Base-by-base conservation (phyloP, 1,284 basidiomycete genomes). In the Cyathus olla region DNA sequence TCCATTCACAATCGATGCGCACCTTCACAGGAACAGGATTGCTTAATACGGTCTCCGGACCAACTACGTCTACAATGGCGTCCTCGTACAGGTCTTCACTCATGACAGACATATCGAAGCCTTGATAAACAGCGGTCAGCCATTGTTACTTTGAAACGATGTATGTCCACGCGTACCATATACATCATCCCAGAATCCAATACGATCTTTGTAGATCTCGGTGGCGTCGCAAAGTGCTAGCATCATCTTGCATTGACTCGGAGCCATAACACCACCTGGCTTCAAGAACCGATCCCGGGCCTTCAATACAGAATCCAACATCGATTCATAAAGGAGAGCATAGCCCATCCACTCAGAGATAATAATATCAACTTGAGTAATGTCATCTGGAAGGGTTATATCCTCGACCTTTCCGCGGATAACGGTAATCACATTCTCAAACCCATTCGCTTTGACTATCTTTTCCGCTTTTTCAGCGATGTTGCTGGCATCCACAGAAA, bases 301-400 rank as follows among this genome's bases (percentile, higher is more conserved):
- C 57, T 97, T 86, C 35, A 99, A 89, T 56, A 99, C 98, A 47
- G 97, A 98, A 82, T 99, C 97, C 66, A 99, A 90, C 98, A 99
- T 99, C 76, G 95, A 97, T 79, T 99, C 98, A 85, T 99, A 99
- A 26, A 99, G 89, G 67, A 95, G 82, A 84, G 95, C 95, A 77
- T 96, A 96, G 40, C 95, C 95, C 95, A 98, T 98, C 95, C 96
- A 98, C 79, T 99, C 98, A 62, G 97, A 99, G 76, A 99, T 96
- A 83, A 99, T 99, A 79, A 99, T 98, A 78, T 99, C 98, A 74
- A 96, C 97, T 77, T 96, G 82, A 66, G 93, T 81, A 72, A 96
- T 89, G 5, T n/a, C n/a, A n/a, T n/a, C n/a, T 35, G 96, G 96
- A 47, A 97, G 85, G 68, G 90, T 87, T 60, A 90, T 85, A 58